These are phyloP conservation scores for Westerdykella ornata DNA, from an alignment of 2,329 filamentous ascomycete species.

Conservation along the genomic window DNA sequence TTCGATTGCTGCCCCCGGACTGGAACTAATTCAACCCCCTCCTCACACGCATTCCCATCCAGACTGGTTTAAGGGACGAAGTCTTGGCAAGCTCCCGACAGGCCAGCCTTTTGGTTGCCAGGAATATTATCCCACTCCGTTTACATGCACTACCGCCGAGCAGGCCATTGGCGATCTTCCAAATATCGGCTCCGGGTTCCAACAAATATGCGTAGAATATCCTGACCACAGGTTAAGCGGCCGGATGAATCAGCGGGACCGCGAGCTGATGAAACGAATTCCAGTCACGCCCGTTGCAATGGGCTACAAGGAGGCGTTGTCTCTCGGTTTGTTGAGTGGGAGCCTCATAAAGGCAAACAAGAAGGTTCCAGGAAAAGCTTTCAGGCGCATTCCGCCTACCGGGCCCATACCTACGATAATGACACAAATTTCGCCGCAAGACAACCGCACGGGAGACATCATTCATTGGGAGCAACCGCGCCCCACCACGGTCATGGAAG, in stretches of 20 bases:
- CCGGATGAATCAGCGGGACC: constrained; percentile 17
- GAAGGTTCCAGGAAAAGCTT: constrained; percentile 34
- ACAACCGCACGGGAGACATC: constrained; percentile 49
- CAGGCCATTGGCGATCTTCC: constrained; percentile 58
- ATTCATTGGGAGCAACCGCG: constrained; percentile 64
- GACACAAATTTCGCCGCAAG: constrained; percentile 47
- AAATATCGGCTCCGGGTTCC: constrained; percentile 53
- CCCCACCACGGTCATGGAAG: constrained; percentile 59
- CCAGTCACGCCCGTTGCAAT: constrained; percentile 48
- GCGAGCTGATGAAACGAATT: constrained; percentile 50
- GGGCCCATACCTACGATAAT: constrained; percentile 57
- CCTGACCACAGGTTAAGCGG: constrained; percentile 59
- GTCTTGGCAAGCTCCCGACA: constrained; percentile 46
- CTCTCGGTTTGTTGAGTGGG: constrained; percentile 31
- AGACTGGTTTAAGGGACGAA: constrained; percentile 19
- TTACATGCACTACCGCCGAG: constrained; percentile 49
- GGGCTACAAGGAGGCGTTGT: constrained; percentile 27
- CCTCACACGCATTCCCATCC: constrained; percentile 58
- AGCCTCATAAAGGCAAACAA: constrained; percentile 14
- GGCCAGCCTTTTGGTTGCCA: constrained; percentile 51
- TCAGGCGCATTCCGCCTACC: constrained; percentile 48
- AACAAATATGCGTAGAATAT: constrained; percentile 55
- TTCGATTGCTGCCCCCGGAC: constrained; percentile 61
- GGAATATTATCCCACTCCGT: constrained; percentile 50
- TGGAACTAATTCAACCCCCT: constrained; percentile 52